Evolutionary conservation across 495 filamentous ascomycete genomes (phyloP).

Genomic region (Penicillium angulare): DNA sequence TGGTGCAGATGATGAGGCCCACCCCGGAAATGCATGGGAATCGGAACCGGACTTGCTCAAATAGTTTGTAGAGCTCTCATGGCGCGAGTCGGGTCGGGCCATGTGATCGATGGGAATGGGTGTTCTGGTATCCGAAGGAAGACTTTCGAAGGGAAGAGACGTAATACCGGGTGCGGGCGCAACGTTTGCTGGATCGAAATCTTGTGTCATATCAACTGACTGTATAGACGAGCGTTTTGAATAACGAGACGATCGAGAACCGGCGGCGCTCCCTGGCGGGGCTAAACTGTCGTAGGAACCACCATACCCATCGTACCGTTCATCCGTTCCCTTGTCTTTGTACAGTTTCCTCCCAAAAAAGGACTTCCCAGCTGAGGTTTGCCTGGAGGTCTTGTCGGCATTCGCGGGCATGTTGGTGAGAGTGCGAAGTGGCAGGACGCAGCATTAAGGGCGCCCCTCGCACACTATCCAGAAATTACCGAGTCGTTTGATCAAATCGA

Average conservation of each 20-base stretch:
- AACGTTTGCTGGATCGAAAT: slow-evolving; percentile 52
- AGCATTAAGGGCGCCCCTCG: slow-evolving; percentile 40
- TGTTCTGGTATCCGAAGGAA: slow-evolving; percentile 61
- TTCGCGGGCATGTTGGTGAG: slow-evolving; percentile 50
- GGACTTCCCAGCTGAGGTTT: slow-evolving; percentile 80
- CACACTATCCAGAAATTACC: slow-evolving; percentile 4
- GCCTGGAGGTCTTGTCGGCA: slow-evolving; percentile 77
- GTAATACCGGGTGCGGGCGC: slow-evolving; percentile 84
- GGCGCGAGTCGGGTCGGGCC: slow-evolving; percentile 65
- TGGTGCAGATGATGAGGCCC: slow-evolving; percentile 52
- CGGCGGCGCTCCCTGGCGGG: slow-evolving; percentile 51
- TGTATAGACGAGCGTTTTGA: slow-evolving; percentile 75
- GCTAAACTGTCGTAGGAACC: slow-evolving; percentile 50
- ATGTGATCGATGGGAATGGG: slow-evolving; percentile 77
- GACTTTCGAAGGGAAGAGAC: slow-evolving; percentile 82
- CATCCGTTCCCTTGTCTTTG: slow-evolving; percentile 66
- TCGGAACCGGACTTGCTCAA: slow-evolving; percentile 74
- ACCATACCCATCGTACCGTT: slow-evolving; percentile 53
- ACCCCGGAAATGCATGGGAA: slow-evolving; percentile 86
- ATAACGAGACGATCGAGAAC: slow-evolving; percentile 76
- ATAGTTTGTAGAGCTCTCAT: slow-evolving; percentile 77
- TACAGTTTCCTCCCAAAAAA: slow-evolving; percentile 79
- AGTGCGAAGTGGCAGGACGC: slow-evolving; percentile 35
- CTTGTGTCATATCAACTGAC: slow-evolving; percentile 59
- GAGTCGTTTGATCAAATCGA: not conserved